Evolutionary conservation across 2,329 filamentous ascomycete species (phyloP), one percentile per base, ranked within the genome.

Genomic region (Phaeophleospora eucalypticola): DNA sequence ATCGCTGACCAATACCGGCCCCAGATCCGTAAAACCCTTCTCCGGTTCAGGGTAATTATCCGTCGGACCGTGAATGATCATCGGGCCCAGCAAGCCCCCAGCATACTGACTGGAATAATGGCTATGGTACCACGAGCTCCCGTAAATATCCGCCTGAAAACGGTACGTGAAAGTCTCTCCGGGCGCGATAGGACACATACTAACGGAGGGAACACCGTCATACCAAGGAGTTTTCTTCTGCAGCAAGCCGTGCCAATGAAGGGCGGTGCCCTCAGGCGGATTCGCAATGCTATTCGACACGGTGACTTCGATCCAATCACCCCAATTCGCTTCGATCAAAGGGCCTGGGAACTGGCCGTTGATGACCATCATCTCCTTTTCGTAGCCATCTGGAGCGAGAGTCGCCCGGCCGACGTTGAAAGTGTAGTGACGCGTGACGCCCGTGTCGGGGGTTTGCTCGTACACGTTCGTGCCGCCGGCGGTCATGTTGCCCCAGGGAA

Each of bases 41-140:
- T 59, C 61, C 27, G 65, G 62, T 1, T 63, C 58, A 24, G 49
- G 49, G 37, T 51, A 53, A 18, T 53, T 53, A 41, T 53, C 51
- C 10, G 49, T 49, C 16, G 71, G 69, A 2, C 70, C 69, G 35
- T 73, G 61, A 43, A 72, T 69, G n/a, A 71, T 51, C 34, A 71
- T 64, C 4, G 65, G 62, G 19, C 69, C 70, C 20, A 70, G 61
- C 14, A 71, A 54, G 36, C 70, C 70, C 33, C 70, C 59, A 51
- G 64, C 70, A 50, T 62, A 45, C 52, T 72, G 70, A 0, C 71
- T 56, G 4, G 64, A 61, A 44, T 66, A 52, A 21, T 54, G 52
- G 8, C 48, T 41, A 24, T 54, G 52, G 32, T 47, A 56, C 45
- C 45, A 56, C 34, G 49, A 56, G 12, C 41, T 41, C 19, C 53